These are phyloP conservation scores for Claviceps paspali DNA, from an alignment of 2,329 filamentous ascomycete species.

Conservation along the genomic window DNA sequence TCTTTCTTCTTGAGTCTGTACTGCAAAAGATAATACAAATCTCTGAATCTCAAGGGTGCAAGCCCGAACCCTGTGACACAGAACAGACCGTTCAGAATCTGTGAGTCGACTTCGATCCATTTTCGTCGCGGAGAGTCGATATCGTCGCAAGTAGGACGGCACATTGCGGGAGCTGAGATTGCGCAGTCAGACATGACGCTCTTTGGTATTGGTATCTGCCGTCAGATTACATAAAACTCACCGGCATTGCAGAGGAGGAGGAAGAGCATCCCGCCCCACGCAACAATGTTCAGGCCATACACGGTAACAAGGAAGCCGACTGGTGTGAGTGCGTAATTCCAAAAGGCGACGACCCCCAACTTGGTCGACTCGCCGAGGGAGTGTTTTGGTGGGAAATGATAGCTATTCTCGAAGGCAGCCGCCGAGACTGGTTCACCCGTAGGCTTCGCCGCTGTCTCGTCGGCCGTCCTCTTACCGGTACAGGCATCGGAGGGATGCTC, in stretches of 20 bases:
- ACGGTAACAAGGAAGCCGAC: conserved; percentile 63
- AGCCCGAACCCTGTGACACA: conserved; percentile 77
- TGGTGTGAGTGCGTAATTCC: conserved; percentile 60
- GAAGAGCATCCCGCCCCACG: conserved; percentile 87
- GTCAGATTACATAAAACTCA: conserved; percentile 6
- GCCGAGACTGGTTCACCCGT: conserved; percentile 15
- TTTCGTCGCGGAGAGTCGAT: conserved; percentile 62
- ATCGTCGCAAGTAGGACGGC: conserved; percentile 51
- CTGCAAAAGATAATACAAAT: conserved; percentile 56
- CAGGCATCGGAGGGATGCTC: conserved; percentile 2
- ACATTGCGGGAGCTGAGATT: conserved; percentile 48
- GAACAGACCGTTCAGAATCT: conserved; percentile 67
- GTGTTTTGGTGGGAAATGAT: conserved; percentile 48
- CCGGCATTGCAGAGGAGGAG: conserved; percentile 59
- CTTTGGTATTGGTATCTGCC: not conserved
- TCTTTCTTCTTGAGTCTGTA: conserved; percentile 41
- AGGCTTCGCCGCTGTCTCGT: conserved; percentile 8
- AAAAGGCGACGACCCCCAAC: conserved; percentile 45
- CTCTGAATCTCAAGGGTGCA: conserved; percentile 70
- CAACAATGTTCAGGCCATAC: conserved; percentile 70
- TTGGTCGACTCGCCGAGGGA: conserved; percentile 42
- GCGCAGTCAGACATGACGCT: not conserved
- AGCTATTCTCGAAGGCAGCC: conserved; percentile 43
- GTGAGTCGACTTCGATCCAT: conserved; percentile 76
- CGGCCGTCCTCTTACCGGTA: conserved; percentile 8